These are phyloP conservation scores for Coffea eugenioides DNA, from an alignment of 257 asterid genomes.

Conservation along the genomic window DNA sequence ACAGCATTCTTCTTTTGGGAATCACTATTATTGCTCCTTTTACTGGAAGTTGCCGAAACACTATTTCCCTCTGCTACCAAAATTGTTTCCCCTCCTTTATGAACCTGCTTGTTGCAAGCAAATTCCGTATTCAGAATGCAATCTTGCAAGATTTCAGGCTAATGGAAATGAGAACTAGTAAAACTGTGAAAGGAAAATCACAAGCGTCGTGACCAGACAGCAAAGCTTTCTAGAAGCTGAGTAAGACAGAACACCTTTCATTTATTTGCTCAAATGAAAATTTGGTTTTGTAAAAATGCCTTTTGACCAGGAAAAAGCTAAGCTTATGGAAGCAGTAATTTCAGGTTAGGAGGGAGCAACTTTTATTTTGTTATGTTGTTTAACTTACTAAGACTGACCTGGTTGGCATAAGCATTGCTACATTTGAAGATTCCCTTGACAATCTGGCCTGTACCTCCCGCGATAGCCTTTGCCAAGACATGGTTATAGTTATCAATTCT, in stretches of 20 bases:
- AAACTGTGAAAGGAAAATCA: neutral
- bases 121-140: no score
- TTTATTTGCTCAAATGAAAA: neutral
- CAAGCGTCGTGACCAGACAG: neutral
- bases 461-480: constrained; percentile 74
- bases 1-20: constrained; percentile 35
- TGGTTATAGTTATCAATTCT: constrained; percentile 60
- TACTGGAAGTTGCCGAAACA: constrained; percentile 16
- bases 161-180: neutral
- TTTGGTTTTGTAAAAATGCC: neutral
- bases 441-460: constrained; percentile 78
- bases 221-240: neutral
- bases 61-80: constrained; percentile 36
- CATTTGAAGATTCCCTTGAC: constrained; percentile 72
- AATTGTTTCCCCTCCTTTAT: constrained; percentile 69
- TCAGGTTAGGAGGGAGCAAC: neutral
- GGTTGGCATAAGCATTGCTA: constrained; percentile 69
- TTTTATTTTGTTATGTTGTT: neutral
- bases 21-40: constrained; percentile 20
- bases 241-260: neutral
- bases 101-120: constrained; percentile 45
- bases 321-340: neutral
- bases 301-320: neutral
- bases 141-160: neutral
- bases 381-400: constrained; percentile 35